These are phyloP conservation scores for Porphyrellus cyaneotinctus DNA, from an alignment of 768 basidiomycete genomes.

Conservation along the genomic window DNA sequence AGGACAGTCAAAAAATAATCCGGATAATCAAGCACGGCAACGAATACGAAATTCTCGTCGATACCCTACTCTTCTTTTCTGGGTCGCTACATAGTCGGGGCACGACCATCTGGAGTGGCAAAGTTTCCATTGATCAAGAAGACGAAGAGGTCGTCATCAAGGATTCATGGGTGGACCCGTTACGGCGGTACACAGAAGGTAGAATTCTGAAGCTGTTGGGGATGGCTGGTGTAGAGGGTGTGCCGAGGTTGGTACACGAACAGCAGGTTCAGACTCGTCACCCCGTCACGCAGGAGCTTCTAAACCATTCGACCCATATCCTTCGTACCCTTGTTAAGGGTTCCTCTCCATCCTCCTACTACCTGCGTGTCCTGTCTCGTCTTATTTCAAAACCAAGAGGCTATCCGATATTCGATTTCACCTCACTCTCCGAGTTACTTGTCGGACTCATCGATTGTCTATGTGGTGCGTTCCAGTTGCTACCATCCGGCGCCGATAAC, in stretches of 20 bases:
- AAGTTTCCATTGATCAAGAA: too few relatives aligned
- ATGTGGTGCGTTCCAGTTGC: not conserved
- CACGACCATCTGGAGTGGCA: not conserved
- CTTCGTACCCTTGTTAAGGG: not conserved
- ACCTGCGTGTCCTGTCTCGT: not conserved
- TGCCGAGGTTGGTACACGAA: too few relatives aligned
- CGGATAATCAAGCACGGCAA: not conserved
- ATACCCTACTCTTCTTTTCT: not conserved
- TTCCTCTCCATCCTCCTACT: not conserved
- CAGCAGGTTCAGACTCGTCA: not conserved
- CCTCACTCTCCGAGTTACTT: not conserved
- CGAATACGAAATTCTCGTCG: not conserved
- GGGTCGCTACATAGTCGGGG: too few relatives aligned
- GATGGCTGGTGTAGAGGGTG: not conserved
- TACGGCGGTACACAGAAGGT: not conserved
- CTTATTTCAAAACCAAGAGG: not conserved
- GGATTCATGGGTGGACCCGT: too few relatives aligned
- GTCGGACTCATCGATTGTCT: not conserved
- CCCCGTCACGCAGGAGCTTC: not conserved
- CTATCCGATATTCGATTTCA: not conserved
- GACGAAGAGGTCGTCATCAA: too few relatives aligned
- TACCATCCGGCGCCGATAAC: not conserved
- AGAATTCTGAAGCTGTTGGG: not conserved
- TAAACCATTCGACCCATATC: conserved; percentile 1
- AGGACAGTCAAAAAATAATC: not conserved